These are phyloP conservation scores for Candida lessepsii DNA, from an alignment of 805 yeast genomes.

Conservation along the genomic window DNA sequence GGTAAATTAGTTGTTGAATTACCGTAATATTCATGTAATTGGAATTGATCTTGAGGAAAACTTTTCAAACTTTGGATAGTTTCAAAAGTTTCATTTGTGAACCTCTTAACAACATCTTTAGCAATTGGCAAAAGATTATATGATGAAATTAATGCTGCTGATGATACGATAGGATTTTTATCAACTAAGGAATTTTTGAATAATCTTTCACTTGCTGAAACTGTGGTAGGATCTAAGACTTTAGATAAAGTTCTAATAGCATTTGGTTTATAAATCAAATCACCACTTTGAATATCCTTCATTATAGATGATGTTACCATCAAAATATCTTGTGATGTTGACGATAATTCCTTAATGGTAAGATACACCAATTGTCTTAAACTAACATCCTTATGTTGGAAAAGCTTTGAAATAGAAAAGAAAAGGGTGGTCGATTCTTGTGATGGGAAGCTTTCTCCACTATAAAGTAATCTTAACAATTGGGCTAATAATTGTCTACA, in stretches of 20 bases:
- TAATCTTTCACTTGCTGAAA: constrained; percentile 88
- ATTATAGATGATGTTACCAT: constrained; percentile 98
- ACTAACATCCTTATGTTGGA: constrained; percentile 85
- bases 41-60: constrained; percentile 49
- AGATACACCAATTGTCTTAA: constrained; percentile 91
- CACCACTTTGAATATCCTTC: constrained; percentile 95
- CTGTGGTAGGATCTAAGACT: constrained; percentile 86
- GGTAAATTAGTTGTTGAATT: constrained; percentile 51
- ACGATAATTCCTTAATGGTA: constrained; percentile 87
- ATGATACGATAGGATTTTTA: constrained; percentile 78
- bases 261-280: constrained; percentile 82
- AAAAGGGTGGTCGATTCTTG: constrained; percentile 90
- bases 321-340: constrained; percentile 83
- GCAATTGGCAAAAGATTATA: constrained; percentile 89
- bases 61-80: constrained; percentile 67
- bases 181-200: constrained; percentile 93
- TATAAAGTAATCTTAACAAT: constrained; percentile 74
- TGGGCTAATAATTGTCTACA: constrained; percentile 83
- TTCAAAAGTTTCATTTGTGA: constrained; percentile 93
- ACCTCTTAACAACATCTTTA: constrained; percentile 87
- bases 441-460: constrained; percentile 84
- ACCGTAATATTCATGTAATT: constrained; percentile 57
- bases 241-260: constrained; percentile 90
- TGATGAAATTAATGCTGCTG: constrained; percentile 92
- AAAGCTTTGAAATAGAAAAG: constrained; percentile 89